Base-by-base conservation (phyloP, 257 asterid species). In the Solanum rostratum region DNA sequence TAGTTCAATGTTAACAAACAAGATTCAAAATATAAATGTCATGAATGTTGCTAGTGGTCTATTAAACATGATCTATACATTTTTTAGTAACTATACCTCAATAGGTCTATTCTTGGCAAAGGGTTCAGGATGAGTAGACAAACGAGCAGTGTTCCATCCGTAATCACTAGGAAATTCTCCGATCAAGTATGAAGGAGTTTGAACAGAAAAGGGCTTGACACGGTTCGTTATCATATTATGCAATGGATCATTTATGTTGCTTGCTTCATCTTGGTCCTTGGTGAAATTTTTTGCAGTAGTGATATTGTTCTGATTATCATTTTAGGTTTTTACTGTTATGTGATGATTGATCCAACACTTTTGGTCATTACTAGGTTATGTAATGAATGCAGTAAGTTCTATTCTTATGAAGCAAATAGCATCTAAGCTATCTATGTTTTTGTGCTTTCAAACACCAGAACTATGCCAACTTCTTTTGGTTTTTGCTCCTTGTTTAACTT, bases 121-220 rank as follows among this genome's bases (percentile, higher is more conserved):
- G 68, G 91, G 70, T 49, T 88, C 89, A 0, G 86, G 89, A 74
- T 88, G 88, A 33, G 91, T 86, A 0, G 90, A 89, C 16, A 89
- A 79, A 11, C 90, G 90, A 57, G 87, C 91, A 20, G 91, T 87
- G 68, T 89, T 90, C 90, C 91, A 85, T 20, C 88, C 91, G 13
- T 89, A 87, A 54, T 89, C 91, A 13, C 88, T 86, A 6, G 89
- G 88, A 50, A 88, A 88, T 79, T 88, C 88, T 18, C 91, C 88
- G 9, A 86, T 88, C 37, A 86, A 79, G 84, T 88, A 88, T 45
- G 85, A 76, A 4, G 89, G 89, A 6, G 89, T 45, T 87, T 88
- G 84, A 29, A 79, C 86, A 11, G 88, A 88, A 73, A 88, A 84
- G 24, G 90, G 88, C 83, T 85, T 85, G 10, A 80, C 90, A n/a